phyloP scores from a whole-genome alignment of 169 alveolate species.

The Toxoplasma gondii region DNA sequence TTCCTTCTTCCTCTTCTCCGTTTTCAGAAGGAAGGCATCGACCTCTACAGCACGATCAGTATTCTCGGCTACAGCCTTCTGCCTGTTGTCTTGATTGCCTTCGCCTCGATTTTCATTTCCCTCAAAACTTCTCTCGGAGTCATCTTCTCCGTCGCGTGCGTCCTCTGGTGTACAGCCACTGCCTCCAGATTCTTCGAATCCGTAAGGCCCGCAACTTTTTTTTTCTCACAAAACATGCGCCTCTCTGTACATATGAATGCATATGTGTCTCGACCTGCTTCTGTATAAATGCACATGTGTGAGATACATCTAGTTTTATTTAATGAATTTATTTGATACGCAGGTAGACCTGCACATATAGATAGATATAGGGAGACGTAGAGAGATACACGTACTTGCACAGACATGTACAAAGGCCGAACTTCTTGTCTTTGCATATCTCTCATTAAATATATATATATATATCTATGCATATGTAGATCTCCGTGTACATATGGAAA shows the following conservation, averaged over 20 bases:
- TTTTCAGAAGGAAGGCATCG: constrained; percentile 76
- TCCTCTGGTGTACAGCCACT: constrained; percentile 77
- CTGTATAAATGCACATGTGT: too few relatives aligned
- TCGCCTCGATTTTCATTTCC: constrained; percentile 73
- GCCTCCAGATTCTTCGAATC: constrained; percentile 83
- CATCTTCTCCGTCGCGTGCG: constrained; percentile 71
- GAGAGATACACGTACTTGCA: too few relatives aligned
- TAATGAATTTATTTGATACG: too few relatives aligned
- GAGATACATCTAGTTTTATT: too few relatives aligned
- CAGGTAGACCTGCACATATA: neutral
- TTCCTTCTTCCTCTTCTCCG: neutral
- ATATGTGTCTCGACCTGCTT: too few relatives aligned
- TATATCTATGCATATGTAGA: neutral
- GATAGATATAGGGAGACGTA: neutral
- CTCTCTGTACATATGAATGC: neutral
- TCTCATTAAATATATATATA: too few relatives aligned
- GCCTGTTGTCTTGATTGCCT: constrained; percentile 79
- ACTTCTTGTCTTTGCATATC: too few relatives aligned
- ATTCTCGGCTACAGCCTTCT: constrained; percentile 81
- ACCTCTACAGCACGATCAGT: constrained; percentile 79
- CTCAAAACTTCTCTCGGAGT: constrained; percentile 55
- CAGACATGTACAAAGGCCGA: too few relatives aligned
- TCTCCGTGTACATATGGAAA: neutral
- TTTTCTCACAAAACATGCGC: neutral
- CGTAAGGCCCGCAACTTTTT: neutral